Conservation (phyloP, 179 eudicot species). For the Camellia oleifera region DNA sequence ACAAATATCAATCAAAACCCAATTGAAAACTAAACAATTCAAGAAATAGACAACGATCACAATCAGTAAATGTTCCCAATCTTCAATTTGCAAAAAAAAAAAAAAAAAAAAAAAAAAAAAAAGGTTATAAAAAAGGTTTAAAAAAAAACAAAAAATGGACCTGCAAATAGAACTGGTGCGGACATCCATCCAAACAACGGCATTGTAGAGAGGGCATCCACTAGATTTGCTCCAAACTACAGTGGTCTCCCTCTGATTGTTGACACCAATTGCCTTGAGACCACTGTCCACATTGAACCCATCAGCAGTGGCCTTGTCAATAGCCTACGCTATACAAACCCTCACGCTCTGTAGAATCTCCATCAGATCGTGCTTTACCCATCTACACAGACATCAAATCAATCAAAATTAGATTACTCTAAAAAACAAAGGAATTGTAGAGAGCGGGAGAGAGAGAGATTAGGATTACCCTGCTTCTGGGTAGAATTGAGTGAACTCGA, state of each 20-base stretch:
- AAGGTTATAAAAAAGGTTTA: no score
- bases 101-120: neutral
- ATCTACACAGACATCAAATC: conserved; percentile 31
- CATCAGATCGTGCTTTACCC: conserved; percentile 99
- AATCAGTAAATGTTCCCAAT: neutral
- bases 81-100: neutral
- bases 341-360: conserved; percentile 90
- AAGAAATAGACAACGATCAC: neutral
- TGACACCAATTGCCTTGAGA: conserved; percentile 87
- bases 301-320: conserved; percentile 90
- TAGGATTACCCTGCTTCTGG: no score
- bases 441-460: no score
- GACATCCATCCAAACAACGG: conserved; percentile 99
- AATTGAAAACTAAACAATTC: neutral
- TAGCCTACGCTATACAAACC: conserved; percentile 71
- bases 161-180: conserved; percentile 96
- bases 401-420: neutral
- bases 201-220: conserved; percentile 78
- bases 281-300: conserved; percentile 83
- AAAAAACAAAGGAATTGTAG: no score
- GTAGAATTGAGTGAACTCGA: no score
- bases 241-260: conserved; percentile 96
- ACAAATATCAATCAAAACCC: no score
- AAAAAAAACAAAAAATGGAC: conserved; percentile 22
- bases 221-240: conserved; percentile 93